Evolutionary conservation across 371 early-diverging fungal species (phyloP).

Genomic region (Mortierella sp.): DNA sequence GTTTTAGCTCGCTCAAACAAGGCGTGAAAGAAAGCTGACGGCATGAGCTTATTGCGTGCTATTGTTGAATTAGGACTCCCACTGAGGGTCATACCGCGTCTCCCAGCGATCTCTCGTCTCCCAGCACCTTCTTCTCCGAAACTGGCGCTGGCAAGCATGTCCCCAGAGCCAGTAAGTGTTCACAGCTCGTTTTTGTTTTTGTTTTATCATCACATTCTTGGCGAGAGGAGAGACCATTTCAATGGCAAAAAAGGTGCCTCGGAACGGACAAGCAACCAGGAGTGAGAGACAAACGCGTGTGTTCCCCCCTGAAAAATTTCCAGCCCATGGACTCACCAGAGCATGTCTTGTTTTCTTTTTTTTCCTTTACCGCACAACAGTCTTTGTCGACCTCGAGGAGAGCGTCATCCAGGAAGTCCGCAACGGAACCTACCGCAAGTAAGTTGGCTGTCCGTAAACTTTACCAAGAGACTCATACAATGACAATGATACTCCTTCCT

Average conservation of each 20-base stretch:
- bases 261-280: not conserved
- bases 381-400: constrained; percentile 95
- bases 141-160: constrained; percentile 99
- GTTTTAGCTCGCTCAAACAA: not conserved
- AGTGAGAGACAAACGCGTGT: not conserved
- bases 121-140: constrained; percentile 97
- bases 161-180: constrained; percentile 81
- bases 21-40: not conserved
- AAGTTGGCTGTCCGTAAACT: constrained; percentile 1
- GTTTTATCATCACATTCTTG: constrained; percentile 68
- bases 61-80: not conserved
- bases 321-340: not conserved
- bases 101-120: constrained; percentile 75
- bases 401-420: constrained; percentile 95
- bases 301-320: constrained; percentile 13
- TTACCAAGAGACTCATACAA: not conserved
- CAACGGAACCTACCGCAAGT: constrained; percentile 86
- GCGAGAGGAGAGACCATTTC: too few relatives aligned
- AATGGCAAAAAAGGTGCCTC: not conserved
- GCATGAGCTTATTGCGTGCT: not conserved
- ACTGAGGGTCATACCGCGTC: constrained; percentile 51
- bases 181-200: not conserved
- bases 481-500: constrained; percentile 63
- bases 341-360: not conserved
- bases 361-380: constrained; percentile 54